Evolutionary conservation across 139 green algal genomes (phyloP), one percentile per base, ranked within the genome.

Genomic region (Micractinium sp.): DNA sequence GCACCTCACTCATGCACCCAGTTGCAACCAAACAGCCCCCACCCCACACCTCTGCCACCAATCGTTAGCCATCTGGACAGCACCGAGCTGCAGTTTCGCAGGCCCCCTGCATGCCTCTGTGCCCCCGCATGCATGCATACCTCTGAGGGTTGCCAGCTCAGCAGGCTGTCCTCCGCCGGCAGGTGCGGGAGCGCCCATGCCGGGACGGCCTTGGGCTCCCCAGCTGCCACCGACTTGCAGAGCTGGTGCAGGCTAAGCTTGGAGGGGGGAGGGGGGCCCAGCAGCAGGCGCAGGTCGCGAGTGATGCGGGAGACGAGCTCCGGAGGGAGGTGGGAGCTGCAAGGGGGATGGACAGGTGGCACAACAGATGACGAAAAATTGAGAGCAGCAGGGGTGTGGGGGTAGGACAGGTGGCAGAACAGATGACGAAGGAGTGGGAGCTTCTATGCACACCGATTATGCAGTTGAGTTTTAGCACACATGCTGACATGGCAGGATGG

Each of bases 181-280:
- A 87, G 2, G 33, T 81, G 82, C 61, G 71, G 38, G 9, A 29
- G 25, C 67, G 63, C 83, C 83, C 83, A 87, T 27, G 29, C 27
- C 0, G 83, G 83, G 25, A 81, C 36, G 20, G 35, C 61, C 39
- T 80, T 63, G 29, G 41, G 25, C 67, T 66, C 39, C 0, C 16
- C 27, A 38, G 67, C 83, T 2, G 87, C 87, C 47, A 56, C 7
- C 2, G 56, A 60, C 41, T 87, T 90, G 87, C n/a, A 56, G 1
- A 80, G 60, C 41, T 63, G 33, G 15, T 63, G 53, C 39, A 90
- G 60, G 67, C n/a, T 81, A 2, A 90, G 81, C 77, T 90, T 90
- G 53, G 87, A 81, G 81, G 87, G 41, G 4, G n/a, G n/a, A 19
- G 87, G 87, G n/a, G 76, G 13, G 1, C 35, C 19, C n/a, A 60